Evolutionary conservation across 768 basidiomycete species (phyloP), one percentile per base, ranked within the genome.

Genomic region (Boletus sp.): DNA sequence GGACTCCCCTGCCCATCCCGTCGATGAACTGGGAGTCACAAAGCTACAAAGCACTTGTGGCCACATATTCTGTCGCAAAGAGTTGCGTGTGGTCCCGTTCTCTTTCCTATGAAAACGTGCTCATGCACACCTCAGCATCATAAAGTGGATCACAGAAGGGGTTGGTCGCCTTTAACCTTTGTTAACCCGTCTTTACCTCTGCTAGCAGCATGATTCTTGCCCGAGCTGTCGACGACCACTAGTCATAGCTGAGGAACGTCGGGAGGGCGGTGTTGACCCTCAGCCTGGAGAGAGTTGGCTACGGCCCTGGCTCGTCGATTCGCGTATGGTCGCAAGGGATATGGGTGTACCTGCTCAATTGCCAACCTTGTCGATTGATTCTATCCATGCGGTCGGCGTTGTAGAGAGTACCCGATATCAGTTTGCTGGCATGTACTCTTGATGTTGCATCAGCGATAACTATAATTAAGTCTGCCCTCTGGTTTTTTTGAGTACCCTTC

Each of bases 41-140:
- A 79, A 75, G 59, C 71, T 93, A 8, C 73, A 52, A 65, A 78
- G 61, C 53, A 77, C 61, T 70, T 82, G 83, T 58, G 78, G 82
- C 14, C 90, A 93, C 65, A 61, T 87, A n/a, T 92, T 91, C 63
- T 92, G 90, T 67, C 79, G 87, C 60, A 83, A 82, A 74, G 90
- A 92, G 90, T 91, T 75, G 66, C 71, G 72, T 72, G 66, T 63
- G 13, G 19, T 59, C 39, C 47, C 14, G 43, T 53, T 40, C 39
- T 50, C 19, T 46, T 32, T n/a, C 38, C 39, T 51, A 40, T 43
- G 37, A 51, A 51, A 32, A 27, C 53, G 51, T 57, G 52, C 63
- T 66, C 27, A 67, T 49, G n/a, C 51, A 35, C 37, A 5, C n/a
- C 32, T 51, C 56, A 88, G 86, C 67, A 84, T 88, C 46, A 74